Conservation (phyloP, 1,284 basidiomycete genomes). For the Fomitopsis palustris region DNA sequence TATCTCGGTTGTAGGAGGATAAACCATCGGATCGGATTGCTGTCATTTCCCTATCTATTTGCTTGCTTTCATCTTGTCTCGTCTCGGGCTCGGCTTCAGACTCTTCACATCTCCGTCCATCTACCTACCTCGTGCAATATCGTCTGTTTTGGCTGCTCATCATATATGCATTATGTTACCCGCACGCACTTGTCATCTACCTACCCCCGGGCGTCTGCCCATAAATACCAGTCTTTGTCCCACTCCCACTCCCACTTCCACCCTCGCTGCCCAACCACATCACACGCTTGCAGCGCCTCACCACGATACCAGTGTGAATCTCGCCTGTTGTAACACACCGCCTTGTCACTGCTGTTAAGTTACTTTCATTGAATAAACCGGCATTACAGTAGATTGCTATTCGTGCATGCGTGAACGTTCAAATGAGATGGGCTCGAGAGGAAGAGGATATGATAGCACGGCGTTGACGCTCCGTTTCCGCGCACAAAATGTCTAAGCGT, state of each 20-base stretch:
- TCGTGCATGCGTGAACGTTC: not conserved
- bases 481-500: not conserved
- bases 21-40: constrained; percentile 4
- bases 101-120: not conserved
- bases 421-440: not conserved
- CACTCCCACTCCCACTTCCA: constrained; percentile 5
- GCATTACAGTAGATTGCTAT: not conserved
- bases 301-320: constrained; percentile 10
- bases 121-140: not conserved
- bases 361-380: constrained; percentile 1
- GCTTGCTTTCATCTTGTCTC: not conserved
- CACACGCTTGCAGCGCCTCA: not conserved
- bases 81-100: not conserved
- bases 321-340: not conserved
- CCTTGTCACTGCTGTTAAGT: not conserved
- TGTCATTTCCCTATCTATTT: constrained; percentile 1
- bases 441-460: not conserved
- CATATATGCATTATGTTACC: constrained; percentile 12
- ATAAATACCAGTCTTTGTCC: constrained; percentile 16
- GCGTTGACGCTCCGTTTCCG: not conserved
- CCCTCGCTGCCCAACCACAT: constrained; percentile 14
- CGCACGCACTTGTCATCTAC: constrained; percentile 7
- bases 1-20: constrained; percentile 2
- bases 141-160: constrained; percentile 1
- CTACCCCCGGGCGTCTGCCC: constrained; percentile 7